phyloP scores from a whole-genome alignment of 225 moss, liverwort and hornwort species.

The Physcomitrium patens region DNA sequence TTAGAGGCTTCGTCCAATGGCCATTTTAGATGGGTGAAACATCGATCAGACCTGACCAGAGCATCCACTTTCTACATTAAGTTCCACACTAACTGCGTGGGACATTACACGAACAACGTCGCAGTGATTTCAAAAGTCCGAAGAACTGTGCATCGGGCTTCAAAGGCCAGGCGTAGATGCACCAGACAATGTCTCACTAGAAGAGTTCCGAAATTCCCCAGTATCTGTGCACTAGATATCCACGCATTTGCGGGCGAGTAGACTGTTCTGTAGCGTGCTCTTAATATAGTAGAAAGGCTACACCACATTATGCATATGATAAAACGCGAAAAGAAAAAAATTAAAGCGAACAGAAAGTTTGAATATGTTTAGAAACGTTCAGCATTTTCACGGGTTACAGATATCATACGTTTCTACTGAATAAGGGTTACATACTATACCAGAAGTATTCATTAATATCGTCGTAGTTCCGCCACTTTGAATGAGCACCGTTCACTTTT shows the following conservation, averaged over 20 bases:
- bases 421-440: constrained; percentile 35
- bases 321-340: background rate
- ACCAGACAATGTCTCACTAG: constrained; percentile 15
- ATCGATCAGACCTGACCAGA: constrained; percentile 83
- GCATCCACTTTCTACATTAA: constrained; percentile 28
- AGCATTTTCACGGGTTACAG: background rate
- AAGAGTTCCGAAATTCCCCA: background rate
- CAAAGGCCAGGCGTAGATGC: constrained; percentile 11
- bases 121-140: no score
- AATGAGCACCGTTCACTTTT: constrained; percentile 70
- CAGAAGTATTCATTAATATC: constrained; percentile 99
- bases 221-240: constrained; percentile 9
- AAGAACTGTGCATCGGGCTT: constrained; percentile 7
- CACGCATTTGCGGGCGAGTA: constrained; percentile 2
- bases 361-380: background rate
- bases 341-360: background rate
- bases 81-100: constrained; percentile 25
- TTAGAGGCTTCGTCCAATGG: constrained; percentile 73
- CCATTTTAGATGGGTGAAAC: constrained; percentile 83
- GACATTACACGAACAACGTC: no score
- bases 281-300: background rate
- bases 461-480: constrained; percentile 98
- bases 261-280: constrained; percentile 2
- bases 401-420: background rate
- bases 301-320: background rate